These are phyloP conservation scores for Hanseniaspora lindneri DNA, from an alignment of 805 yeast genomes.

Conservation along the genomic window DNA sequence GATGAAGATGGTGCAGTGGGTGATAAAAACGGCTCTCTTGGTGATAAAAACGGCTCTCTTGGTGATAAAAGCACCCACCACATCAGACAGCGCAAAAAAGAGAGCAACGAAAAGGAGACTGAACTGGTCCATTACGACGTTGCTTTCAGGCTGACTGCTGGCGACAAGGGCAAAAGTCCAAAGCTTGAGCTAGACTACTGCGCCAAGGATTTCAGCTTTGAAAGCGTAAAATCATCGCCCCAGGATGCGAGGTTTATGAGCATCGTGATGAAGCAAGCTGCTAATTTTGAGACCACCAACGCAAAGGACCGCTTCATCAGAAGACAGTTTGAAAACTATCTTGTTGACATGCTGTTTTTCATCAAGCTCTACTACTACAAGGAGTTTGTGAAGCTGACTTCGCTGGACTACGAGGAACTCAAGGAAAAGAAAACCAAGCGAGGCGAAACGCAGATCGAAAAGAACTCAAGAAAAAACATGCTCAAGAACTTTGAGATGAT, in stretches of 20 bases:
- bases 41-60: not conserved
- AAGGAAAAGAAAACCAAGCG: not conserved
- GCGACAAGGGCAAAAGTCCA: not conserved
- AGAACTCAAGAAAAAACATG: constrained; percentile 3
- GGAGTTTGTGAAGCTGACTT: constrained; percentile 11
- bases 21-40: not conserved
- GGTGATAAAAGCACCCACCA: not conserved
- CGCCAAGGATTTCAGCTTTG: not conserved
- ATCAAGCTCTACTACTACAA: constrained; percentile 10
- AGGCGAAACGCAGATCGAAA: constrained; percentile 10
- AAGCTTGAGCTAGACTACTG: constrained; percentile 11
- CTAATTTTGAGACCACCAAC: not conserved
- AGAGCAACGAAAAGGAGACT: not conserved
- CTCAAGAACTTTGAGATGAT: constrained; percentile 9
- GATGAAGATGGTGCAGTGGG: too few relatives aligned
- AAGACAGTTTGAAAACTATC: constrained; percentile 12
- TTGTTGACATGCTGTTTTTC: constrained; percentile 9
- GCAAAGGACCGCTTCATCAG: constrained; percentile 10
- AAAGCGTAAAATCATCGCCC: not conserved
- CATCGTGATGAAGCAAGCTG: not conserved
- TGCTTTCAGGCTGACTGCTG: constrained; percentile 3
- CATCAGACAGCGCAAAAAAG: not conserved
- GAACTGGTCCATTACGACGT: constrained; percentile 10
- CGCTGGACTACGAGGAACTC: constrained; percentile 7
- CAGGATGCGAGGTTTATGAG: constrained; percentile 13